phyloP scores from a whole-genome alignment of 1,284 basidiomycete species.

The Pseudomicrostroma phylloplanum region DNA sequence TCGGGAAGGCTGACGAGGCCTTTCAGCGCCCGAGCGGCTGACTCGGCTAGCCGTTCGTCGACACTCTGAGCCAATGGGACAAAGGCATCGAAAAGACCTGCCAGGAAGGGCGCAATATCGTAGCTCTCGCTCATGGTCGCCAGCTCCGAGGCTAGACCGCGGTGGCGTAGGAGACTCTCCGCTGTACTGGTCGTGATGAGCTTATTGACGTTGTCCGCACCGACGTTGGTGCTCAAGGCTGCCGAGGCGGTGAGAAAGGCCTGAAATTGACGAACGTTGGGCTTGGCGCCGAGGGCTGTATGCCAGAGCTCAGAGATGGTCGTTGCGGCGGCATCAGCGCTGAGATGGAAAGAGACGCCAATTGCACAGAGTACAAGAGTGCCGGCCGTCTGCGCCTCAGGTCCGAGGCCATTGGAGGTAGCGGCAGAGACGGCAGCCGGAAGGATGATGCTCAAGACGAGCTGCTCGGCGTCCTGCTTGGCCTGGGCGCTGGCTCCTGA shows the following conservation, averaged over 20 bases:
- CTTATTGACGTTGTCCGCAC: background rate
- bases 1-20: slow-evolving; percentile 17
- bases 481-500: background rate
- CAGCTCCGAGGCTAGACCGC: background rate
- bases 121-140: background rate
- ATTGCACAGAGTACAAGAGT: slow-evolving; percentile 41
- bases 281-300: no score
- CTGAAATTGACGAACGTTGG: no score
- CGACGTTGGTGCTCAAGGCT: no score
- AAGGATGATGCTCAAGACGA: slow-evolving; percentile 47
- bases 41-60: slow-evolving; percentile 21
- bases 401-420: slow-evolving; percentile 19
- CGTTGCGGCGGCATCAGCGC: slow-evolving; percentile 31
- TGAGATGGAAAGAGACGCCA: slow-evolving; percentile 35
- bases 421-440: slow-evolving; percentile 43
- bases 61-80: slow-evolving; percentile 4
- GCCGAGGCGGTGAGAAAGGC: no score
- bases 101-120: background rate
- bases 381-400: slow-evolving; percentile 34
- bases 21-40: slow-evolving; percentile 30
- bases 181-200: background rate
- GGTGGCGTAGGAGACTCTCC: background rate
- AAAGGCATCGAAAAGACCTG: background rate
- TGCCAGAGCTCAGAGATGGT: slow-evolving; percentile 14
- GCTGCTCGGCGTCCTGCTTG: slow-evolving; percentile 30